phyloP scores from a whole-genome alignment of 2,329 filamentous ascomycete species.

The Xylaria sp. region DNA sequence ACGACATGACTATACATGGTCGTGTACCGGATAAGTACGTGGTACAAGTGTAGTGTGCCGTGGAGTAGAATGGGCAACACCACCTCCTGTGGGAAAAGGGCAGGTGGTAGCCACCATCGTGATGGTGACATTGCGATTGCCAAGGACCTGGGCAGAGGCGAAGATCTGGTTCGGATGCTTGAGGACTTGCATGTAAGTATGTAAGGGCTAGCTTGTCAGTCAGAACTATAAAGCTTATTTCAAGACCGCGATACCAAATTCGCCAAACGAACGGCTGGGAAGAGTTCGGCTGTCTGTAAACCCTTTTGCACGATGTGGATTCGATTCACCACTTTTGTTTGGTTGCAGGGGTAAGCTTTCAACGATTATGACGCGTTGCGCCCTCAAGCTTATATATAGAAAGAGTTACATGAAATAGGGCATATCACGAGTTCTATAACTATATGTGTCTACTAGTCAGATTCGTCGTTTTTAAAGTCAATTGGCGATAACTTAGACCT shows the following conservation, averaged over 20 bases:
- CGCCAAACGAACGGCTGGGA: not conserved
- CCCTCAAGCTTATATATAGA: too few species aligned
- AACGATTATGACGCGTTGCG: not conserved
- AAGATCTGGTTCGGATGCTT: not conserved
- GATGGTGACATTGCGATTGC: too few species aligned
- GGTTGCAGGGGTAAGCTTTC: not conserved
- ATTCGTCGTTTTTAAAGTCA: too few species aligned
- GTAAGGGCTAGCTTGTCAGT: not conserved
- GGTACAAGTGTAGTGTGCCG: not conserved
- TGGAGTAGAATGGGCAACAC: not conserved
- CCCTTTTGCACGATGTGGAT: not conserved
- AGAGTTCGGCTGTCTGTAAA: not conserved
- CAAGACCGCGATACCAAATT: not conserved
- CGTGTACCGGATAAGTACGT: too few species aligned
- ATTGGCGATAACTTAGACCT: too few species aligned
- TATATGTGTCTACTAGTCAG: too few species aligned
- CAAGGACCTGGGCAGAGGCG: too few species aligned
- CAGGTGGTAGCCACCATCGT: not conserved
- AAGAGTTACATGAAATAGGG: too few species aligned
- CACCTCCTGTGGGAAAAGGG: too few species aligned
- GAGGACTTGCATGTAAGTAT: too few species aligned
- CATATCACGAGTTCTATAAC: too few species aligned
- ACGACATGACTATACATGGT: too few species aligned
- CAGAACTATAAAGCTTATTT: not conserved
- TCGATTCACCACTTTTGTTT: not conserved